Conservation (phyloP, 1,139 yeast species). For the Meyerozyma sp. region DNA sequence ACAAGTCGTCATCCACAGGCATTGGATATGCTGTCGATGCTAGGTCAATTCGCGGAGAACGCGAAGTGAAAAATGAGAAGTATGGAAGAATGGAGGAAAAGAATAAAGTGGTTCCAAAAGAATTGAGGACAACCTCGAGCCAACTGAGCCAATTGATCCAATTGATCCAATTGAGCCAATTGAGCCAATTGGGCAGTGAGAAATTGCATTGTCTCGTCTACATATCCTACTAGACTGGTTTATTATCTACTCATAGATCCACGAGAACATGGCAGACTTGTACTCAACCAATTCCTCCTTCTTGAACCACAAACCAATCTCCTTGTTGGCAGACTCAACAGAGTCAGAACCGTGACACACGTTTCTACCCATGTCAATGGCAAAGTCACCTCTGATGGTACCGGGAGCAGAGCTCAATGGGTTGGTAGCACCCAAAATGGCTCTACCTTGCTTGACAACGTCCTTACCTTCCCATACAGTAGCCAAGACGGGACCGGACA, state of each 20-base stretch:
- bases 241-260: constrained; percentile 82
- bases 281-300: constrained; percentile 91
- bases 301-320: constrained; percentile 97
- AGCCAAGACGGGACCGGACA: constrained; percentile 97
- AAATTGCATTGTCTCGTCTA: neutral
- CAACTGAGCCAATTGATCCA: too few species aligned
- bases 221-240: neutral
- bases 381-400: constrained; percentile 98
- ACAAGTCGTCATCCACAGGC: constrained; percentile 20
- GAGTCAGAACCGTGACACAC: constrained; percentile 99
- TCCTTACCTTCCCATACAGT: constrained; percentile 99
- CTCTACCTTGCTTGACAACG: constrained; percentile 98
- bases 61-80: neutral
- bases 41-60: neutral
- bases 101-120: neutral
- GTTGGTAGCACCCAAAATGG: constrained; percentile 98
- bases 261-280: constrained; percentile 76
- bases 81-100: neutral
- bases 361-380: constrained; percentile 98
- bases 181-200: too few species aligned
- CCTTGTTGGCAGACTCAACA: constrained; percentile 95
- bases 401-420: constrained; percentile 97
- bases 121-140: neutral
- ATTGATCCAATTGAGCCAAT: too few species aligned
- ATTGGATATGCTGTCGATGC: constrained; percentile 4